phyloP scores from a whole-genome alignment of 192 early-diverging fungal genomes.

The Borealophlyctis nickersoniae region DNA sequence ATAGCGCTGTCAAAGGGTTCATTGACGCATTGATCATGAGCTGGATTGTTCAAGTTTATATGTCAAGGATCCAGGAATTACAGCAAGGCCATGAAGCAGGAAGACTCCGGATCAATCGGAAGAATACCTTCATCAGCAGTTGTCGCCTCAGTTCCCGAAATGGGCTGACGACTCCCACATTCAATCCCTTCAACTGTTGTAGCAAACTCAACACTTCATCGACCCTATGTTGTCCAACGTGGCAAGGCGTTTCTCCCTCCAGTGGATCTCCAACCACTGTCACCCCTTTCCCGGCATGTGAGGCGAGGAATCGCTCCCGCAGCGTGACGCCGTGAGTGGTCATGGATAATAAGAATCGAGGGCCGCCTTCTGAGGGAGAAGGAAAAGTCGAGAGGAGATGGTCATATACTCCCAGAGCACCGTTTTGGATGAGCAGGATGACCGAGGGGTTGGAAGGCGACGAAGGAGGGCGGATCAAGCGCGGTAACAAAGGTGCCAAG shows the following conservation, averaged over 20 bases:
- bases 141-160: constrained; percentile 7
- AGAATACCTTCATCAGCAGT: neutral
- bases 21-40: constrained; percentile 64
- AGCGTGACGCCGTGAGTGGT: constrained; percentile 55
- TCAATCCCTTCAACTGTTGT: too few relatives aligned
- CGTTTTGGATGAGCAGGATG: constrained; percentile 66
- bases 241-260: too few relatives aligned
- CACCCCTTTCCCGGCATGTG: constrained; percentile 56
- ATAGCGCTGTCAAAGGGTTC: constrained; percentile 62
- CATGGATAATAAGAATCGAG: constrained; percentile 44
- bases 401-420: constrained; percentile 55
- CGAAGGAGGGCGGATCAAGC: constrained; percentile 38
- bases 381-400: constrained; percentile 41
- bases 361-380: constrained; percentile 19
- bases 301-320: constrained; percentile 43
- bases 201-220: too few relatives aligned
- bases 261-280: constrained; percentile 48
- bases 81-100: constrained; percentile 8
- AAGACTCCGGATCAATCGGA: constrained; percentile 16
- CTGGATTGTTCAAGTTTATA: too few relatives aligned
- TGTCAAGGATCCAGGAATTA: constrained; percentile 12
- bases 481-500: constrained; percentile 42
- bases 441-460: constrained; percentile 26
- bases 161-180: too few relatives aligned
- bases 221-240: too few relatives aligned